phyloP scores from a whole-genome alignment of 2,329 filamentous ascomycete species.

The Xylaria sp. region DNA sequence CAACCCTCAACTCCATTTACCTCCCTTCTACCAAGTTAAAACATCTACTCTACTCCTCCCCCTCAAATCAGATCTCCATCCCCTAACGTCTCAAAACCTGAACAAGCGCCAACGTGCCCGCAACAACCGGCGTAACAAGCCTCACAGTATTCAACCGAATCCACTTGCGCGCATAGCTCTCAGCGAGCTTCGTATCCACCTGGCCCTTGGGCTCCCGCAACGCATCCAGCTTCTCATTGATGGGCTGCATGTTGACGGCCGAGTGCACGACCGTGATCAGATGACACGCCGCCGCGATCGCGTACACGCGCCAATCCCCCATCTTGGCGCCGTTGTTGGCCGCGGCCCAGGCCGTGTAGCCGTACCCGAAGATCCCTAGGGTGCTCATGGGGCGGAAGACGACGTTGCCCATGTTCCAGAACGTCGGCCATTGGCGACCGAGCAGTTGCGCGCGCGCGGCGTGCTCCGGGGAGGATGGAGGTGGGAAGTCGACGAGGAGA shows the following conservation, averaged over 20 bases:
- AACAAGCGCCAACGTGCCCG: slow-evolving; percentile 33
- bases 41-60: neutral
- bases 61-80: neutral
- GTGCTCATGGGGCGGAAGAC: slow-evolving; percentile 49
- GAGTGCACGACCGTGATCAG: slow-evolving; percentile 44
- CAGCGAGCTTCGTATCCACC: slow-evolving; percentile 28
- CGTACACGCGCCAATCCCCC: slow-evolving; percentile 43
- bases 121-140: slow-evolving; percentile 33
- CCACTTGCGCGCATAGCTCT: slow-evolving; percentile 34
- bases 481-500: slow-evolving; percentile 42
- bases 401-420: slow-evolving; percentile 45
- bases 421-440: slow-evolving; percentile 45
- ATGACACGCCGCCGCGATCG: slow-evolving; percentile 40
- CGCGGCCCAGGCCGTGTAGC: slow-evolving; percentile 37
- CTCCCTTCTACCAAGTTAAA: no score
- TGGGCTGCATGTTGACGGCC: slow-evolving; percentile 46
- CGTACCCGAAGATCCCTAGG: slow-evolving; percentile 44
- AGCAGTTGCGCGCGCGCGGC: slow-evolving; percentile 39
- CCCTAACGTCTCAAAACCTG: slow-evolving; percentile 26
- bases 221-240: slow-evolving; percentile 44
- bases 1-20: no score
- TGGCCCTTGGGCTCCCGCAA: slow-evolving; percentile 27
- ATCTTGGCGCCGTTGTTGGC: slow-evolving; percentile 18
- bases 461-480: slow-evolving; percentile 37
- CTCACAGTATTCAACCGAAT: slow-evolving; percentile 34